Base-by-base conservation (phyloP, 1,284 basidiomycete species). In the Trichosporon sp. region DNA sequence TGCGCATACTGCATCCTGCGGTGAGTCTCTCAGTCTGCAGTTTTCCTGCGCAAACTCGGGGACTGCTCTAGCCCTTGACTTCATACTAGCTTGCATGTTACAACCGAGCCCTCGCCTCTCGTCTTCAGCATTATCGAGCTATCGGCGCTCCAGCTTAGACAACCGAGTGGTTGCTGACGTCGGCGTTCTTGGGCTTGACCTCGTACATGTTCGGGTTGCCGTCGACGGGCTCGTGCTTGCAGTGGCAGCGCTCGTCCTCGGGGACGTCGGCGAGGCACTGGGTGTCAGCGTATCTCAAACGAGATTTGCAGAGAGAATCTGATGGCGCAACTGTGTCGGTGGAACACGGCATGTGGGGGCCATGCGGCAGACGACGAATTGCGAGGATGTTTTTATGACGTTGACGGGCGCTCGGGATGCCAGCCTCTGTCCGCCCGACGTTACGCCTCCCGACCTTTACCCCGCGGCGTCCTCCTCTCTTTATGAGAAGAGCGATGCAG, bases 241-340 rank as follows among this genome's bases (percentile, higher is more conserved):
- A 84, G 26, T 75, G 66, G 71, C 83, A 84, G 68, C 80, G 70
- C 37, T 81, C 76, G 4, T 69, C 70, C 54, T 75, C 68, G 26
- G 78, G 75, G 1, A 83, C 79, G 35, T 77, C 80, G 10, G 75
- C 78, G 19, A 83, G 76, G 35, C 80, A 78, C 79, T 83, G 65
- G n/a, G 38, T 10, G 40, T 66, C 8, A 68, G 56, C 32, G 12
- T 64, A 65, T 35, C 12, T 16, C 21, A 38, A 4, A 38, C 64
- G 32, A 21, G 19, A 4, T 16, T 6, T 16, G 26, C 26, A 26
- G 26, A 26, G 26, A 26, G 26, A 26, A 26, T 26, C 26, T 16
- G n/a, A 26, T 54, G 5, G 51, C 21, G 51, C 51, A 54, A 54
- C 10, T 54, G 51, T 10, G 43, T 16, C 4, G 4, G 5, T 46